A percentile compares a stretch with the other conserved stretches of the same genome.
These are phyloP conservation scores for Xanthoconium separans DNA, from an alignment of 1,284 basidiomycete species.

Conservation along the genomic window DNA sequence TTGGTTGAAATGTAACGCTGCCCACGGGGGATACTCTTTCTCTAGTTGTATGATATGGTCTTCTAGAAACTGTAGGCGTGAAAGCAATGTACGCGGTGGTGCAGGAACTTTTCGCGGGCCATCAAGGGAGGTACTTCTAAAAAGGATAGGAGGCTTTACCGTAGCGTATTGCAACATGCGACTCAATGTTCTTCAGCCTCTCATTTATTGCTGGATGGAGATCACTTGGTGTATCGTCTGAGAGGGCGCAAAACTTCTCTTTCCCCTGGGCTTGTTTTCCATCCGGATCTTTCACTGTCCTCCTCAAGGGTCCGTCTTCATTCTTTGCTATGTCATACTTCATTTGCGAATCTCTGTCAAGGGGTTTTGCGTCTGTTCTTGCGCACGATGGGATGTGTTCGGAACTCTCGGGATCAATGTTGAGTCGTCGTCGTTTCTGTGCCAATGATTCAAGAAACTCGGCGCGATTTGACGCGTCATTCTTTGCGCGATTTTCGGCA, in stretches of 20 bases:
- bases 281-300: constrained; percentile 44
- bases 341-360: constrained; percentile 74
- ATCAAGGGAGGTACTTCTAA: background rate
- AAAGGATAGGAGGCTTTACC: constrained; percentile 41
- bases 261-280: constrained; percentile 19
- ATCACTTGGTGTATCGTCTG: constrained; percentile 36
- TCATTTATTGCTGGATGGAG: constrained; percentile 60
- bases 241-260: constrained; percentile 25
- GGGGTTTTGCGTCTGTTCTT: constrained; percentile 64
- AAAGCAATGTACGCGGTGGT: constrained; percentile 58
- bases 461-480: constrained; percentile 69
- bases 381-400: constrained; percentile 55
- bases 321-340: constrained; percentile 82
- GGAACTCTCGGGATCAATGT: constrained; percentile 28
- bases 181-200: constrained; percentile 62
- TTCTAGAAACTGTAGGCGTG: constrained; percentile 67
- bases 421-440: constrained; percentile 49
- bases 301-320: constrained; percentile 68
- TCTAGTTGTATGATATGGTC: constrained; percentile 73
- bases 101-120: constrained; percentile 54
- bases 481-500: constrained; percentile 63
- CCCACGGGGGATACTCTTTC: constrained; percentile 80
- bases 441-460: constrained; percentile 65
- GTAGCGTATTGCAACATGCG: constrained; percentile 68
- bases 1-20: constrained; percentile 79